Conservation (phyloP, 345 rosid genomes). For the Syzygium jambos region DNA sequence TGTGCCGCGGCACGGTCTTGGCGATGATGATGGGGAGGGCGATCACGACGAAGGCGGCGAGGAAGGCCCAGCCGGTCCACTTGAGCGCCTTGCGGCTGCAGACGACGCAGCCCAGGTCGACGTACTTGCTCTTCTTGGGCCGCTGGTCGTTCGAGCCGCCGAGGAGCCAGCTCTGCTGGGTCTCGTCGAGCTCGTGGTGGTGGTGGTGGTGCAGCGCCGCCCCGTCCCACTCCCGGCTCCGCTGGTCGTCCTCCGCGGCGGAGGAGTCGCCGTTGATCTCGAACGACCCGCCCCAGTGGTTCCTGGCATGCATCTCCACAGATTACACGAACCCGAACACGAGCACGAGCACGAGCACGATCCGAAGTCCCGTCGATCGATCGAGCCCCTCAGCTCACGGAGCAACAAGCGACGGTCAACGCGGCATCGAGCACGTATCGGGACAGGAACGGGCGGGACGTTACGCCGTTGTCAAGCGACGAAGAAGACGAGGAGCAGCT, state of each 20-base stretch:
- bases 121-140: conserved; percentile 50
- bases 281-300: conserved; percentile 76
- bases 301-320: conserved; percentile 42
- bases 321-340: background rate
- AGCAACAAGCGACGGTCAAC: background rate
- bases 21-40: conserved; percentile 59
- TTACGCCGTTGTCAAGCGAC: no score
- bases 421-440: background rate
- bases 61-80: conserved; percentile 36
- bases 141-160: conserved; percentile 36
- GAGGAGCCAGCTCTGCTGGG: conserved; percentile 83
- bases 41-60: conserved; percentile 41
- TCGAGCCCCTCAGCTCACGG: no score
- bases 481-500: no score
- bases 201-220: conserved; percentile 28
- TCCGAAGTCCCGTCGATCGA: no score
- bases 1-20: conserved; percentile 52
- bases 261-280: conserved; percentile 34
- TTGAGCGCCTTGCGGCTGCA: conserved; percentile 42
- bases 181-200: conserved; percentile 47
- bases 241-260: conserved; percentile 24
- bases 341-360: no score
- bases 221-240: conserved; percentile 47
- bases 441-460: no score
- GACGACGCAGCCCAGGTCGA: conserved; percentile 69